Conservation (phyloP, 352 stramenopile species). For the Globisporangium spinosum region DNA sequence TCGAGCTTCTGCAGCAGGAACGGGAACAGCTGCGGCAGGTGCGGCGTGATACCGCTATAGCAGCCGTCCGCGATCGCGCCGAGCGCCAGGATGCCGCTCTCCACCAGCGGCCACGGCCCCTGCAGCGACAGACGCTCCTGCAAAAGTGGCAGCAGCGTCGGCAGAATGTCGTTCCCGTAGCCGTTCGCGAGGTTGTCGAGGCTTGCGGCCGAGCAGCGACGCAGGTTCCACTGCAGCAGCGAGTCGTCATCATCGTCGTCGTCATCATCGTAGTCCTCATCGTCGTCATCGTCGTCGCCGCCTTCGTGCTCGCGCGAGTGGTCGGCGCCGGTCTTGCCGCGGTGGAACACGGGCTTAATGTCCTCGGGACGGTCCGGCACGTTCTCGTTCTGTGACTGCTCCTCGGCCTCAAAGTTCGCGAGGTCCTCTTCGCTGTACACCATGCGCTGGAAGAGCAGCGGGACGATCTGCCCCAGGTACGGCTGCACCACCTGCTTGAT, state of each 20-base stretch:
- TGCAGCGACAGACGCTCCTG: slow-evolving; percentile 88
- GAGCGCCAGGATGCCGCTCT: slow-evolving; percentile 94
- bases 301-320: slow-evolving; percentile 32
- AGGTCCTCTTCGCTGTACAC: slow-evolving; percentile 95
- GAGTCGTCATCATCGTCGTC: slow-evolving; percentile 91
- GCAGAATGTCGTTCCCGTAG: slow-evolving; percentile 93
- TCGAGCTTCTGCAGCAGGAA: slow-evolving; percentile 94
- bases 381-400: slow-evolving; percentile 83
- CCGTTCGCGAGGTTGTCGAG: slow-evolving; percentile 93
- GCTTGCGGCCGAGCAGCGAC: slow-evolving; percentile 92
- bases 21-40: slow-evolving; percentile 91
- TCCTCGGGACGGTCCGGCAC: slow-evolving; percentile 89
- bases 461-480: slow-evolving; percentile 90
- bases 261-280: slow-evolving; percentile 89
- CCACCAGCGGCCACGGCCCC: slow-evolving; percentile 92
- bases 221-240: slow-evolving; percentile 94
- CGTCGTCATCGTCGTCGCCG: slow-evolving; percentile 61
- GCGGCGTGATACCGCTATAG: slow-evolving; percentile 90
- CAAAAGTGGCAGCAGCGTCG: slow-evolving; percentile 88
- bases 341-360: slow-evolving; percentile 88
- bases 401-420: slow-evolving; percentile 87
- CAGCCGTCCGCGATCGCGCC: slow-evolving; percentile 93
- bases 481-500: slow-evolving; percentile 87
- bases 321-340: slow-evolving; percentile 33
- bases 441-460: slow-evolving; percentile 92